Evolutionary conservation across 2,329 filamentous ascomycete species (phyloP).

Genomic region (Pseudopithomyces chartarum): DNA sequence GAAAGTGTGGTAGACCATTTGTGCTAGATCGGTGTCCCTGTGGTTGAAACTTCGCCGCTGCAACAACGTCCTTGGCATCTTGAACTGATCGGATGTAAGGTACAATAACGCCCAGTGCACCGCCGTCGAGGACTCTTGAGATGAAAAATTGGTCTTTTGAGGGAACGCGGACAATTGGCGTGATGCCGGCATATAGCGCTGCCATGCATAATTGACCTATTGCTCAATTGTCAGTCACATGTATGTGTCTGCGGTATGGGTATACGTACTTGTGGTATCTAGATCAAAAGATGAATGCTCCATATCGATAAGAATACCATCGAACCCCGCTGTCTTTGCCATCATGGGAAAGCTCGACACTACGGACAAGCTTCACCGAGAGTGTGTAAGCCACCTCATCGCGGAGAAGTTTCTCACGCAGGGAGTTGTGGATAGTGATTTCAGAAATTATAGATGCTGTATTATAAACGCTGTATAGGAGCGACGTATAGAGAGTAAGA

Average conservation of each 20-base stretch:
- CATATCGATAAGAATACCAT: slow-evolving; percentile 53
- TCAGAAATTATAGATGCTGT: slow-evolving; percentile 12
- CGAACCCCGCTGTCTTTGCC: slow-evolving; percentile 48
- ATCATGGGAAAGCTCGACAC: slow-evolving; percentile 47
- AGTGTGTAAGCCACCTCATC: slow-evolving; percentile 37
- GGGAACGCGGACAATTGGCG: slow-evolving; percentile 47
- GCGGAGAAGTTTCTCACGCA: slow-evolving; percentile 34
- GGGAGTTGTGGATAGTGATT: slow-evolving; percentile 30
- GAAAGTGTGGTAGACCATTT: slow-evolving; percentile 44
- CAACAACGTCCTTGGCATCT: slow-evolving; percentile 45
- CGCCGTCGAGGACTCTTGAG: slow-evolving; percentile 48
- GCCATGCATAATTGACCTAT: neutral
- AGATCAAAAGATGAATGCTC: slow-evolving; percentile 51
- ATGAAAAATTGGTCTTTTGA: slow-evolving; percentile 48
- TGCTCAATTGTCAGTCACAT: neutral
- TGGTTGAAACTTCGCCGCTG: slow-evolving; percentile 46
- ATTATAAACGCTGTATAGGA: too few relatives aligned
- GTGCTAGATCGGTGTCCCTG: slow-evolving; percentile 44
- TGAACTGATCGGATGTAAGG: slow-evolving; percentile 48
- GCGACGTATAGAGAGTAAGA: too few relatives aligned
- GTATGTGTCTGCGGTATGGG: neutral
- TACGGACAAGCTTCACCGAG: slow-evolving; percentile 41
- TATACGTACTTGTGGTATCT: slow-evolving; percentile 27
- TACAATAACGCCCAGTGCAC: slow-evolving; percentile 49
- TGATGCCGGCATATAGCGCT: neutral